These are phyloP conservation scores for Prunus yedoensis DNA, from an alignment of 331 rosid genomes.

Conservation along the genomic window DNA sequence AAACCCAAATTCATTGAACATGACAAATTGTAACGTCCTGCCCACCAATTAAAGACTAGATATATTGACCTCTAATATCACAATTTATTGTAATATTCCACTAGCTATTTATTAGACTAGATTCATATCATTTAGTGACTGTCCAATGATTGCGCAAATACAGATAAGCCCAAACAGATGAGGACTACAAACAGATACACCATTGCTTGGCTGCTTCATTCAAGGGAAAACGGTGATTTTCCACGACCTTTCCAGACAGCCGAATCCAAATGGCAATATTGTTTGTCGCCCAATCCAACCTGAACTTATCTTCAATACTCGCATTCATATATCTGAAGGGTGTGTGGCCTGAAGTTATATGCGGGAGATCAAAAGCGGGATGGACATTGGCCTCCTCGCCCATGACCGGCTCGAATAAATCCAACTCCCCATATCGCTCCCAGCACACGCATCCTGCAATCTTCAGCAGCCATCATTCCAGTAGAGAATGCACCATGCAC, in stretches of 20 bases:
- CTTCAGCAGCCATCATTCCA: constrained; percentile 95
- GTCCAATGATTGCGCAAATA: constrained; percentile 3
- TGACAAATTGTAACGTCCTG: neutral
- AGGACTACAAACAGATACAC: neutral
- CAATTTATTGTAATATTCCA: neutral
- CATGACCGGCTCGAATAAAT: constrained; percentile 76
- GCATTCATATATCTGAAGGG: neutral
- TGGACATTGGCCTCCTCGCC: constrained; percentile 61
- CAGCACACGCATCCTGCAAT: constrained; percentile 92
- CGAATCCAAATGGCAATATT: constrained; percentile 14
- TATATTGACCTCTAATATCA: neutral
- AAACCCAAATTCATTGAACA: no score
- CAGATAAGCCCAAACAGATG: neutral
- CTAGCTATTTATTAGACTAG: neutral
- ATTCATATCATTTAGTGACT: neutral
- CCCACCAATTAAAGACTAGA: neutral
- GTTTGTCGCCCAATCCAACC: constrained; percentile 7
- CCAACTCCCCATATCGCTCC: constrained; percentile 91
- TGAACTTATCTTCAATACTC: neutral
- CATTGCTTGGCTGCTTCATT: neutral
- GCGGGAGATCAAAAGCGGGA: constrained; percentile 87
- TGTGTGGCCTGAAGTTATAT: constrained; percentile 33
- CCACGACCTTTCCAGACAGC: constrained; percentile 13
- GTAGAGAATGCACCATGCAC: constrained; percentile 93
- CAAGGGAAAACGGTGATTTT: constrained; percentile 21